These are phyloP conservation scores for Phytophthora hybrid DNA, from an alignment of 352 stramenopile species.

Conservation along the genomic window DNA sequence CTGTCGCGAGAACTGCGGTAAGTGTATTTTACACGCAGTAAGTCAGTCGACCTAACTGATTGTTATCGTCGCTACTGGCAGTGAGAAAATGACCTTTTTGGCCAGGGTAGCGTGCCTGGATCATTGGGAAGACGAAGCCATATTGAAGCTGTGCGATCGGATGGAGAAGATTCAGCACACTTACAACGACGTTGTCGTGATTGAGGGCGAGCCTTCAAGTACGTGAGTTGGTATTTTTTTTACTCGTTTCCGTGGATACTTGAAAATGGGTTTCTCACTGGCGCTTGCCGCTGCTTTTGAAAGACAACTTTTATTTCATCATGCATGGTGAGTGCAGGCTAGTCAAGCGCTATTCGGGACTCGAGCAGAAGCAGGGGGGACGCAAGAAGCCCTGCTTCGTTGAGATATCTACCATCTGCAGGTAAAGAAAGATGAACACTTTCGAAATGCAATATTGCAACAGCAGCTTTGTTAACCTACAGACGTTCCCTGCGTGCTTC, in stretches of 20 bases:
- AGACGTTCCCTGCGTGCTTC: background rate
- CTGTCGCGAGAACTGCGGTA: constrained; percentile 64
- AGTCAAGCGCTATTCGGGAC: constrained; percentile 55
- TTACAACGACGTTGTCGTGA: constrained; percentile 73
- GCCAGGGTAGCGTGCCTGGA: constrained; percentile 52
- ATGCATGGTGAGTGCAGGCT: constrained; percentile 72
- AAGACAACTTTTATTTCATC: constrained; percentile 73
- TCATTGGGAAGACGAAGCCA: constrained; percentile 72
- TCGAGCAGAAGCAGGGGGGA: constrained; percentile 23
- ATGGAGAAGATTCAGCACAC: constrained; percentile 68
- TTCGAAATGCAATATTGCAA: background rate
- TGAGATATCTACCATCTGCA: constrained; percentile 65
- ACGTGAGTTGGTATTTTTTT: constrained; percentile 15
- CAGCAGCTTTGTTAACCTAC: constrained; percentile 9
- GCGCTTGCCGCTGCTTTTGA: background rate
- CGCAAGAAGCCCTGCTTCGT: constrained; percentile 50
- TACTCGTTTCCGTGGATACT: background rate
- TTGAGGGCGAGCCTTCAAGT: constrained; percentile 67
- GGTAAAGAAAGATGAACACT: constrained; percentile 26
- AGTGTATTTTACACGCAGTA: background rate
- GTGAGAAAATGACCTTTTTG: constrained; percentile 76
- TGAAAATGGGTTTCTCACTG: background rate
- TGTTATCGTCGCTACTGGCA: constrained; percentile 9
- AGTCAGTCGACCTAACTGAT: background rate
- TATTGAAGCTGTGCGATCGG: constrained; percentile 61